A percentile compares a stretch with the other conserved stretches of the same genome.
Conservation (phyloP, 495 filamentous ascomycete genomes). For the Penicillium argentinense region DNA sequence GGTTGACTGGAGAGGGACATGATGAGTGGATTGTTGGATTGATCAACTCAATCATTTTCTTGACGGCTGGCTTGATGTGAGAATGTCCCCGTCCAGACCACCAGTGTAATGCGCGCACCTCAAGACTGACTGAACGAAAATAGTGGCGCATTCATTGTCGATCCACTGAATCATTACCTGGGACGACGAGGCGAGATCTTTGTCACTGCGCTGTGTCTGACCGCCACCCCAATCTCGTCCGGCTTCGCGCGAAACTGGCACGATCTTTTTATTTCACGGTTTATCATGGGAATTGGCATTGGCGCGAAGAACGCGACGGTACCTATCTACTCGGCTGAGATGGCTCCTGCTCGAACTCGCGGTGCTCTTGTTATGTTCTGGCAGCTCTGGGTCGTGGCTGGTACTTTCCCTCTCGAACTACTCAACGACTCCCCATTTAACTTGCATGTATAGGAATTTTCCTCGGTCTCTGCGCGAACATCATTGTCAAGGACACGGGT, state of each 20-base stretch:
- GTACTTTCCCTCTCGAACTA: neutral
- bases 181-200: constrained; percentile 60
- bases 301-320: constrained; percentile 62
- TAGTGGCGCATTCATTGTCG: constrained; percentile 51
- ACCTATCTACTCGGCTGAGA: constrained; percentile 65
- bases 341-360: constrained; percentile 58
- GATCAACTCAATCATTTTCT: constrained; percentile 50
- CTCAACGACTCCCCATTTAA: too few species aligned
- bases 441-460: constrained; percentile 61
- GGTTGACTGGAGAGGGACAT: constrained; percentile 37
- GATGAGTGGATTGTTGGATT: constrained; percentile 61
- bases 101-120: constrained; percentile 19
- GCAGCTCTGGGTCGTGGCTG: constrained; percentile 50
- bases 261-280: constrained; percentile 52
- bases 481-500: constrained; percentile 57
- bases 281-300: constrained; percentile 63
- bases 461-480: constrained; percentile 60
- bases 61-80: constrained; percentile 36
- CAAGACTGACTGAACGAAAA: constrained; percentile 22
- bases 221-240: constrained; percentile 50
- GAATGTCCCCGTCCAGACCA: too few species aligned
- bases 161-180: constrained; percentile 55
- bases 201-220: constrained; percentile 51
- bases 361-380: constrained; percentile 68
- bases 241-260: constrained; percentile 54